Percentiles rank a stretch among this genome's conserved stretches.
Conservation (phyloP, 1,284 basidiomycete genomes). For the Pterulicium gracile region DNA sequence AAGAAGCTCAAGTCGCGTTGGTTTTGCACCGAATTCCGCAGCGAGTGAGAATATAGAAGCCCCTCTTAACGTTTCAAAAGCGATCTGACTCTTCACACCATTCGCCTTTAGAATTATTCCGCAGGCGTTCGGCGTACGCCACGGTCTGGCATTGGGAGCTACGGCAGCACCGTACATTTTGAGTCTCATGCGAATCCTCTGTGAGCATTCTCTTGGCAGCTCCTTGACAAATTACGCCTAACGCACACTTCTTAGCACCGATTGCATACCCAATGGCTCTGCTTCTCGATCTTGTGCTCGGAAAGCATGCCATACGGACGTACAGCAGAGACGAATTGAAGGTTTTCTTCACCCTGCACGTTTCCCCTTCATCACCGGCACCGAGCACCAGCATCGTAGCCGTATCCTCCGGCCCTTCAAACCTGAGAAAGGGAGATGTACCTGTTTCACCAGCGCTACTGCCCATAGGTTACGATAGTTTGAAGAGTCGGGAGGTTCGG, state of each 20-base stretch:
- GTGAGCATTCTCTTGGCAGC: slow-evolving; percentile 27
- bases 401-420: neutral
- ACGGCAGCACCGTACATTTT: slow-evolving; percentile 77
- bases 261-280: slow-evolving; percentile 86
- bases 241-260: slow-evolving; percentile 52
- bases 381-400: neutral
- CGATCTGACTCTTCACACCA: no score
- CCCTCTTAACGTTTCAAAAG: no score
- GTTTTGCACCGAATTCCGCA: no score
- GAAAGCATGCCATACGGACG: slow-evolving; percentile 55
- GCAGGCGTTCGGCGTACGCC: slow-evolving; percentile 80
- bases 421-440: no score
- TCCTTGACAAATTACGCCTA: neutral
- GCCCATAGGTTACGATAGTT: slow-evolving; percentile 75
- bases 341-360: slow-evolving; percentile 55
- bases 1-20: no score
- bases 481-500: slow-evolving; percentile 81
- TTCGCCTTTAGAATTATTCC: slow-evolving; percentile 64
- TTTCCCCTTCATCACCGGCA: neutral
- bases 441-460: slow-evolving; percentile 54
- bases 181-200: slow-evolving; percentile 70
- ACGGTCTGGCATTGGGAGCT: slow-evolving; percentile 86
- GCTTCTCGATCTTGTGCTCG: slow-evolving; percentile 73
- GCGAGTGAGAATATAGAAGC: no score
- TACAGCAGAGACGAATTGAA: slow-evolving; percentile 92